Percentiles rank a stretch among this genome's conserved stretches.
These are phyloP conservation scores for Aspergillus kassunensis DNA, from an alignment of 495 filamentous ascomycete genomes.

Conservation along the genomic window DNA sequence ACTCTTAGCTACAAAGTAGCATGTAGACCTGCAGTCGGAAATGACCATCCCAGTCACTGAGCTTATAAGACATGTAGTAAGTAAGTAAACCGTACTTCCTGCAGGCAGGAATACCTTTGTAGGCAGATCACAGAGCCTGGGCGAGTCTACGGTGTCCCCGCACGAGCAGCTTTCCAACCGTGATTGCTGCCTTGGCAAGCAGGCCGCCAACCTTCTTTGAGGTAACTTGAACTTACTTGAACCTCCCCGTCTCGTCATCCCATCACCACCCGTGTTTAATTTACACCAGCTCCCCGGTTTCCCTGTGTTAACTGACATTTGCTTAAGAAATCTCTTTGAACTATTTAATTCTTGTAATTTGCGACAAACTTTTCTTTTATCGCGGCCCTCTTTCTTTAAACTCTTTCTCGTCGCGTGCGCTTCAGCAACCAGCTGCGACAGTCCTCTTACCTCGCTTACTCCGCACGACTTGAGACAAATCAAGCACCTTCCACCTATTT, in stretches of 20 bases:
- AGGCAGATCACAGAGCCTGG: constrained; percentile 2
- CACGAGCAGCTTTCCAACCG: constrained; percentile 16
- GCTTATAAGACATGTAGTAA: neutral
- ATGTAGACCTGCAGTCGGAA: constrained; percentile 1
- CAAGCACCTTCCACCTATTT: neutral
- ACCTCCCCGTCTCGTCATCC: constrained; percentile 13
- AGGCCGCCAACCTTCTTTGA: constrained; percentile 13
- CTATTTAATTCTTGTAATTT: neutral
- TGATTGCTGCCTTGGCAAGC: constrained; percentile 9
- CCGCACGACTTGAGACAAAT: neutral
- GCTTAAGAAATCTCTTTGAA: neutral
- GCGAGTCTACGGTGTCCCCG: constrained; percentile 15
- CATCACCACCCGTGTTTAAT: constrained; percentile 5
- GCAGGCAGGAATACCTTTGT: no score
- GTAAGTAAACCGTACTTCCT: neutral
- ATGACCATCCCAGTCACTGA: neutral
- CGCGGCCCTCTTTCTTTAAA: neutral
- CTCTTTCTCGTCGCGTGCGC: constrained; percentile 12
- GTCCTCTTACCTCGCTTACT: constrained; percentile 4
- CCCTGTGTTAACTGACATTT: neutral
- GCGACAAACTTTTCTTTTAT: neutral
- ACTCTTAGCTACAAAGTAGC: constrained; percentile 1
- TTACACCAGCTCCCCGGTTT: neutral
- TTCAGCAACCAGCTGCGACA: constrained; percentile 1
- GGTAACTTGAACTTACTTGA: neutral